These are phyloP conservation scores for Fusarium circinatum DNA, from an alignment of 2,329 filamentous ascomycete species.

Conservation along the genomic window DNA sequence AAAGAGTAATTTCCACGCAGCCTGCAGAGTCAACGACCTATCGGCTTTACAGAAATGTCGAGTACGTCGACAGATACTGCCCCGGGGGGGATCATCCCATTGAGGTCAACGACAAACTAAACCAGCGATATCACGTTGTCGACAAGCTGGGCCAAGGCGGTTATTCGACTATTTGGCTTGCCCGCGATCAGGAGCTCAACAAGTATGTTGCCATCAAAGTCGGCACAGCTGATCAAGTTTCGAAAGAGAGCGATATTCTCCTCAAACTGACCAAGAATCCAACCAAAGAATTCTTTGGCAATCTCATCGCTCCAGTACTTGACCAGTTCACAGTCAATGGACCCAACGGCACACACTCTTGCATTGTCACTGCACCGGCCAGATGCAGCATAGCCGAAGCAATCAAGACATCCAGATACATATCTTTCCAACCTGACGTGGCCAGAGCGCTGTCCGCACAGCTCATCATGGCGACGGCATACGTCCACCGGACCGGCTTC, in stretches of 20 bases:
- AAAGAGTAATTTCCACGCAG: no score
- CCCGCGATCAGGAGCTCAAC: not conserved
- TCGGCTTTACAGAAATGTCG: not conserved
- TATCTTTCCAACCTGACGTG: rapidly evolving
- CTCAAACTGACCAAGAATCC: rapidly evolving
- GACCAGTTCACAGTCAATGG: not conserved
- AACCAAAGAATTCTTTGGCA: rapidly evolving
- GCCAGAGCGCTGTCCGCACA: not conserved
- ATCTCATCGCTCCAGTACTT: not conserved
- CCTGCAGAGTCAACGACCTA: no score
- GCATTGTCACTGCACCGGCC: not conserved
- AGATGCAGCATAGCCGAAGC: rapidly evolving
- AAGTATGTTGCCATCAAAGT: not conserved
- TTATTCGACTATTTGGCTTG: not conserved
- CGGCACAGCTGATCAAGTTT: not conserved
- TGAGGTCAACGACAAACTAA: rapidly evolving
- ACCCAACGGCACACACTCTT: not conserved
- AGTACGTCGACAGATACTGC: not conserved
- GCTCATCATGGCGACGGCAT: not conserved
- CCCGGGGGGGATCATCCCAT: not conserved
- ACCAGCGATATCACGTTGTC: not conserved
- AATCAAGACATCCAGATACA: rapidly evolving
- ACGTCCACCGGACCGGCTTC: not conserved
- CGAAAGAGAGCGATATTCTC: not conserved
- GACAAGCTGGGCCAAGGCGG: not conserved